Evolutionary conservation across 2,329 filamentous ascomycete genomes (phyloP).

Genomic region (Alternaria panax): DNA sequence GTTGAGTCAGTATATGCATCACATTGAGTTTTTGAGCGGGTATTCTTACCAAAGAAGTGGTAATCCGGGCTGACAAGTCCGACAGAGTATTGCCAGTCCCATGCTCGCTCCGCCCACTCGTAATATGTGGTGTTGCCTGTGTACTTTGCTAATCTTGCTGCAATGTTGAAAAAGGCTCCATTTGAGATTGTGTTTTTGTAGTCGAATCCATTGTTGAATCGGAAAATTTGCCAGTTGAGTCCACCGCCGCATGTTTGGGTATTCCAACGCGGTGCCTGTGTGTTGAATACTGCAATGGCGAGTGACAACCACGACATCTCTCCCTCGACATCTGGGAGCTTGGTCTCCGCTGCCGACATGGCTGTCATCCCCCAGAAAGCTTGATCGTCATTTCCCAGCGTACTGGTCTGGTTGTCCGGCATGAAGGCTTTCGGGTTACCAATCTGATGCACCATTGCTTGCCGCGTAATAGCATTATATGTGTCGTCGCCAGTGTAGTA

Average conservation of each 20-base stretch:
- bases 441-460: conserved; percentile 74
- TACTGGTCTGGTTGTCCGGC: conserved; percentile 71
- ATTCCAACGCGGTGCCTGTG: conserved; percentile 74
- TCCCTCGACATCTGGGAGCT: conserved; percentile 60
- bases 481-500: conserved; percentile 47
- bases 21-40: not conserved
- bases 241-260: conserved; percentile 70
- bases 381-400: conserved; percentile 73
- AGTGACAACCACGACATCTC: conserved; percentile 68
- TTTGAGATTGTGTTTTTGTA: conserved; percentile 84
- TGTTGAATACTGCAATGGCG: conserved; percentile 73
- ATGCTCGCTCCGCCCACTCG: conserved; percentile 69
- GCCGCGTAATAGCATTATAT: conserved; percentile 44
- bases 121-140: conserved; percentile 62
- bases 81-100: conserved; percentile 60
- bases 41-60: conserved; percentile 47
- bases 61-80: conserved; percentile 58
- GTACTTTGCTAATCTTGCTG: conserved; percentile 72
- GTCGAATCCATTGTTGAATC: conserved; percentile 74
- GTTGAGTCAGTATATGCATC: not conserved
- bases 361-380: conserved; percentile 74
- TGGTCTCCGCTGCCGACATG: conserved; percentile 70
- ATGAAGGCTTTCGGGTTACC: conserved; percentile 74
- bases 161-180: conserved; percentile 79
- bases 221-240: conserved; percentile 74